These are phyloP conservation scores for Phialocephala sp. DNA, from an alignment of 2,329 filamentous ascomycete genomes.

Conservation along the genomic window DNA sequence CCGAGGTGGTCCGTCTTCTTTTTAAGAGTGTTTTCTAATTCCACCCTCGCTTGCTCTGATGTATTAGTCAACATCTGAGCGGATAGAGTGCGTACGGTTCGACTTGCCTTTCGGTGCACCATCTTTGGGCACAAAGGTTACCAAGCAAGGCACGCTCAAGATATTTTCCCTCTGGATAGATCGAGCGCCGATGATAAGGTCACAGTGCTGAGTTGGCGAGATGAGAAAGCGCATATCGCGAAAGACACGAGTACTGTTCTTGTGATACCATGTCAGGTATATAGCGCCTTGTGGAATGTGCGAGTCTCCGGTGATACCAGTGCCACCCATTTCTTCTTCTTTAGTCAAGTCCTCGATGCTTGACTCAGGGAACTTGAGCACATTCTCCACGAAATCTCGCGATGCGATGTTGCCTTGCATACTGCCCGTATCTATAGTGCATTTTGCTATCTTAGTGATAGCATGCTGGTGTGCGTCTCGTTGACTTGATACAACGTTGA, in stretches of 20 bases:
- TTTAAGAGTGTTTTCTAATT: no score
- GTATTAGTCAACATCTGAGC: background rate
- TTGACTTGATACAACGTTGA: no score
- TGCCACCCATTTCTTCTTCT: background rate
- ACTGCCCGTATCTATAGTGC: slow-evolving; percentile 34
- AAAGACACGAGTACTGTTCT: slow-evolving; percentile 30
- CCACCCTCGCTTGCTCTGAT: no score
- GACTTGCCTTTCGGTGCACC: no score
- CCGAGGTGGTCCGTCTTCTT: no score
- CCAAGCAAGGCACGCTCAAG: background rate
- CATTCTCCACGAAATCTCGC: slow-evolving; percentile 20
- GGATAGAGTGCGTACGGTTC: background rate
- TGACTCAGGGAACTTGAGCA: slow-evolving; percentile 22
- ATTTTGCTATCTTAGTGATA: slow-evolving; percentile 27
- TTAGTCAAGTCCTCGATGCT: slow-evolving; percentile 4
- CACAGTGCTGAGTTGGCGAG: slow-evolving; percentile 12
- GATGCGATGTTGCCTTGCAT: slow-evolving; percentile 34
- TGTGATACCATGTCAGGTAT: slow-evolving; percentile 26
- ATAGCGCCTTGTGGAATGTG: slow-evolving; percentile 30
- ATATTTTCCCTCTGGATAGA: background rate
- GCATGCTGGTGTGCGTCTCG: no score
- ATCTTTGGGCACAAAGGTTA: no score
- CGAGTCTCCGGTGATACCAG: slow-evolving; percentile 24
- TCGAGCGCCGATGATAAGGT: background rate
- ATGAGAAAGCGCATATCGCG: slow-evolving; percentile 34